Evolutionary conservation across 768 basidiomycete genomes (phyloP), one percentile per base, ranked within the genome.

Genomic region (Naganishia friedmannii): DNA sequence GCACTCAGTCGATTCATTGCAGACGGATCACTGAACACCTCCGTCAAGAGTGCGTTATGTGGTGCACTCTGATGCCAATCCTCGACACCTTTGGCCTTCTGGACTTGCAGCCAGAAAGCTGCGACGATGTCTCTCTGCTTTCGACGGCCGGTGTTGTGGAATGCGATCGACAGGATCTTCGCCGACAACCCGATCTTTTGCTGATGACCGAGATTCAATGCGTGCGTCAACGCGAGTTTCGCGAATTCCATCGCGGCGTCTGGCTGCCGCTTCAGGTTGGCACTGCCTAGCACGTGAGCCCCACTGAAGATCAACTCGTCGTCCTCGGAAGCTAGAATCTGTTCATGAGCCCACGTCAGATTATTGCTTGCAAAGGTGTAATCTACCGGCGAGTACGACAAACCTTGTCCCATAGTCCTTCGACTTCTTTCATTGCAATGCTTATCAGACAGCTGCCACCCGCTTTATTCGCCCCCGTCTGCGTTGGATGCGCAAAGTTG

Each of bases 381-480:
- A 42, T 10, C 15, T 42, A 12, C 26, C 23, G n/a, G 17, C 60
- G 13, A 12, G 28, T n/a, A 37, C 56, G 23, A 60, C 37, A 23
- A 19, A 31, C 73, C 65, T 76, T 70, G 26, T 67, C 32, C 74
- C 73, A 77, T 34, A 78, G 65, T 13, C 57, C 53, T 42, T 72
- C 69, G 8, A 80, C 34, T 65, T 76, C 57, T 17, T 51, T 46
- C 0, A 71, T 51, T 8, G 73, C 78, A 55, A 76, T 73, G 42
- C 17, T 23, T 1, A 72, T 70, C 66, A 80, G 48, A 23, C 31
- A 55, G 26, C 65, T 23, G 9, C 15, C 53, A 23, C 42, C 54
- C 17, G 29, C 29, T 12, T 15, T 37, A 17, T 32, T 31, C 9
- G 42, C 31, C 2, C 7, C n/a, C 19, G 8, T 53, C 17, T 66